Base-by-base conservation (phyloP, 805 yeast genomes). In the Ogataea salicorniae region DNA sequence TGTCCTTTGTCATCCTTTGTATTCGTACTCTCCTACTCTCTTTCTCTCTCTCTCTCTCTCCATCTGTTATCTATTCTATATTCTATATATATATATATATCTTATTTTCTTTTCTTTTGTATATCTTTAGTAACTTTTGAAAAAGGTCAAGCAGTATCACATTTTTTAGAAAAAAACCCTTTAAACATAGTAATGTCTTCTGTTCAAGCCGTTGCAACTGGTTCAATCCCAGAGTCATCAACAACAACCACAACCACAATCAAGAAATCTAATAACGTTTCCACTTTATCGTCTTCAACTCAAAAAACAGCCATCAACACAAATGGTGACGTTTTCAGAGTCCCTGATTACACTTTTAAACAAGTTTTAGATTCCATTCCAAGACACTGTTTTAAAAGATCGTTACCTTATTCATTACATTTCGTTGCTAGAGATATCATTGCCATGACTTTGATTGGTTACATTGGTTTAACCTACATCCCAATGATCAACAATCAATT, bases 311-410 rank as follows among this genome's bases (percentile, higher is more conserved):
- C 82, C 34, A 66, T 72, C 43, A 78, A 78, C 59, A 73, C 81
- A 18, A 57, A 67, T 50, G 86, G 86, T 42, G 70, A 75, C 23
- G 75, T 67, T 22, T 80, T 80, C 62, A 70, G 72, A 44, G 85
- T 75, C 5, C 86, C 86, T n/a, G 83, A 80, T 56, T 80, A 68
- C 66, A 67, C 83, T 50, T 79, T 80, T 59, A 76, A 75, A 62
- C 83, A 80, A 49, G 72, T 80, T 45, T 66, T 80, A 49, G 68
- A 71, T 43, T 80, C 80, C 35, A 80, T 80, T 54, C 86, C 86
- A 53, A 73, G 75, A 51, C 79, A 79, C 52, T 80, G 86, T 57
- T 80, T 79, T 56, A 75, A 80, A 53, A 73, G 84, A 67, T 69
- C 76, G 17, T 63, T 77, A 44, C 51, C 68, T 37, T 71, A 68